Percentiles rank a stretch among this genome's conserved stretches.
Evolutionary conservation across 768 basidiomycete genomes (phyloP).

Genomic region (Dentipellis sp.): DNA sequence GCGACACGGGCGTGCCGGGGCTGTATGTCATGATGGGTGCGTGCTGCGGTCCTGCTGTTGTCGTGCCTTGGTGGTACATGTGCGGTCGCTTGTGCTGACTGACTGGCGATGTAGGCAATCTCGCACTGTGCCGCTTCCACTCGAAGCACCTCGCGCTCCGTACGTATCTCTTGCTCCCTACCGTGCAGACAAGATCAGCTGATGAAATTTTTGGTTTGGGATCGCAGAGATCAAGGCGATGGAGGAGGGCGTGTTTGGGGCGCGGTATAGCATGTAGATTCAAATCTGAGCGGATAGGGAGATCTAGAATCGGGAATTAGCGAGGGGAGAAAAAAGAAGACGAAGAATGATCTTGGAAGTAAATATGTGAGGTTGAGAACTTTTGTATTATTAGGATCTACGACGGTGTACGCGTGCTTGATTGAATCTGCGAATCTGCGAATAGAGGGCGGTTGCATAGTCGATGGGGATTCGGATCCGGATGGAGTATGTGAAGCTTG

Average conservation of each 20-base stretch:
- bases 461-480: too few relatives aligned
- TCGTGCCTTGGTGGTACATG: neutral
- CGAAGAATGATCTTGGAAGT: too few relatives aligned
- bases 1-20: constrained; percentile 41
- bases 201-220: too few relatives aligned
- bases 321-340: too few relatives aligned
- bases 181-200: neutral
- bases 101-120: constrained; percentile 30
- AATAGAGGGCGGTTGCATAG: too few relatives aligned
- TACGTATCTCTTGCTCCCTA: constrained; percentile 29
- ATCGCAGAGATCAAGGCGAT: constrained; percentile 59
- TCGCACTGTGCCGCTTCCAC: constrained; percentile 55
- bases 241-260: constrained; percentile 35
- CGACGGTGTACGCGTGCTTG: too few relatives aligned
- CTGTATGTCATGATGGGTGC: constrained; percentile 55
- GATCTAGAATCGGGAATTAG: too few relatives aligned
- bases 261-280: constrained; percentile 1
- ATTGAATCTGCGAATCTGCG: too few relatives aligned
- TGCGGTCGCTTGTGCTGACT: neutral
- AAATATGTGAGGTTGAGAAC: too few relatives aligned
- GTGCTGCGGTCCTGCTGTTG: neutral
- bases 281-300: too few relatives aligned
- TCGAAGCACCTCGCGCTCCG: constrained; percentile 60
- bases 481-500: too few relatives aligned
- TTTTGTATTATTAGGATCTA: too few relatives aligned